phyloP scores from a whole-genome alignment of 1,284 basidiomycete species.

The Abortiporus biennis region DNA sequence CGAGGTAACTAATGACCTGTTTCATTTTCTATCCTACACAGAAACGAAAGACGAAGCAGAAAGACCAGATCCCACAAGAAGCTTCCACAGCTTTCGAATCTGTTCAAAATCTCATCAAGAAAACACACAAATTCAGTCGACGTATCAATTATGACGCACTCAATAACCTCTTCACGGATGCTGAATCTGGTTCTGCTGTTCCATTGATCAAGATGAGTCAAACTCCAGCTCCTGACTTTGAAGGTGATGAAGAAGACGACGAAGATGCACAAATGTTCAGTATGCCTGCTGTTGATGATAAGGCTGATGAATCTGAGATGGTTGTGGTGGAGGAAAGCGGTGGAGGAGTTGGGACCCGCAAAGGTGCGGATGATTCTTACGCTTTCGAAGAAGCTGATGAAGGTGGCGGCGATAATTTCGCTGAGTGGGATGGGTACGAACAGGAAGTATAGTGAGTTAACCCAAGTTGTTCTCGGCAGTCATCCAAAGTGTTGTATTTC shows the following conservation, averaged over 20 bases:
- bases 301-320: slow-evolving; percentile 29
- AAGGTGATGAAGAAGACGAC: slow-evolving; percentile 27
- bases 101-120: slow-evolving; percentile 74
- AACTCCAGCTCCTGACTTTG: slow-evolving; percentile 11
- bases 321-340: slow-evolving; percentile 42
- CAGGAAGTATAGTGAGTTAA: slow-evolving; percentile 41
- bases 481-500: too few relatives aligned
- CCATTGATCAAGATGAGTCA: slow-evolving; percentile 24
- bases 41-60: slow-evolving; percentile 53
- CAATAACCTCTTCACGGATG: slow-evolving; percentile 66
- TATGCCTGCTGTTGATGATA: slow-evolving; percentile 15
- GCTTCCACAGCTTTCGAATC: slow-evolving; percentile 76
- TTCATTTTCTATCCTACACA: slow-evolving; percentile 21
- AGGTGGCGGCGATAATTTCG: slow-evolving; percentile 31
- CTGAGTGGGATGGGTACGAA: slow-evolving; percentile 35
- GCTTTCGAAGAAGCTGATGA: slow-evolving; percentile 29
- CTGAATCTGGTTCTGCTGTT: slow-evolving; percentile 15
- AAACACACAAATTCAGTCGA: slow-evolving; percentile 80
- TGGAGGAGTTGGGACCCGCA: slow-evolving; percentile 24
- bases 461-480: too few relatives aligned
- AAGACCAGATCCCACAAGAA: slow-evolving; percentile 62
- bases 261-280: slow-evolving; percentile 20
- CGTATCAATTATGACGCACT: slow-evolving; percentile 88
- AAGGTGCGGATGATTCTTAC: slow-evolving; percentile 21
- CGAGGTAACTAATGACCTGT: neutral